phyloP scores from a whole-genome alignment of 768 basidiomycete genomes.

The Daedalea quercina region DNA sequence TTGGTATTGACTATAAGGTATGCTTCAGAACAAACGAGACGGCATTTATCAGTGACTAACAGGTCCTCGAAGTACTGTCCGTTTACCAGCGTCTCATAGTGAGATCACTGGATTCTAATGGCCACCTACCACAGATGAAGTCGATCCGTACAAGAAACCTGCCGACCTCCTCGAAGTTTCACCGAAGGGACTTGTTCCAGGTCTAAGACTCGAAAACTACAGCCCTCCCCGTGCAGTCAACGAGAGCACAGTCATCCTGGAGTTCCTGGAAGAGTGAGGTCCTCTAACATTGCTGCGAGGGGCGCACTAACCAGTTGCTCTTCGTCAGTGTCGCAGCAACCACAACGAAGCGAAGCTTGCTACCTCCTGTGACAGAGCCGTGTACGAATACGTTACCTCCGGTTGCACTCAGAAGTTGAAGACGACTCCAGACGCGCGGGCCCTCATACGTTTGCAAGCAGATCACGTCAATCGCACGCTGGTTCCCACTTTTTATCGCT shows the following conservation, averaged over 20 bases:
- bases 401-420: background rate
- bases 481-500: slow-evolving; percentile 70
- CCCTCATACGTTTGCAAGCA: slow-evolving; percentile 57
- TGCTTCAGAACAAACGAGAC: slow-evolving; percentile 6
- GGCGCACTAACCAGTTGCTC: background rate
- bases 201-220: slow-evolving; percentile 46
- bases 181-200: slow-evolving; percentile 79
- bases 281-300: background rate
- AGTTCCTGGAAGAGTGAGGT: slow-evolving; percentile 67
- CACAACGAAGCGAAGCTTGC: slow-evolving; percentile 41
- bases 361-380: slow-evolving; percentile 52
- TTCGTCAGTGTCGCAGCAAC: slow-evolving; percentile 40
- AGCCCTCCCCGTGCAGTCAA: slow-evolving; percentile 58
- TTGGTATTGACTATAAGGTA: slow-evolving; percentile 67
- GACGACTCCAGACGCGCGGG: slow-evolving; percentile 47
- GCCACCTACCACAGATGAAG: slow-evolving; percentile 47
- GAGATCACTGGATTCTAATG: background rate
- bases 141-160: slow-evolving; percentile 80
- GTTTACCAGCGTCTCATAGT: slow-evolving; percentile 5
- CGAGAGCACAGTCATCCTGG: slow-evolving; percentile 76
- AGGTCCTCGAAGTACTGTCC: slow-evolving; percentile 33
- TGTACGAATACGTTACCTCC: slow-evolving; percentile 34
- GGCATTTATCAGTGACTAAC: background rate
- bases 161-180: slow-evolving; percentile 73
- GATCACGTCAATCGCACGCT: slow-evolving; percentile 61